phyloP scores from a whole-genome alignment of 192 early-diverging fungal genomes.

The Spinellus fusiger region DNA sequence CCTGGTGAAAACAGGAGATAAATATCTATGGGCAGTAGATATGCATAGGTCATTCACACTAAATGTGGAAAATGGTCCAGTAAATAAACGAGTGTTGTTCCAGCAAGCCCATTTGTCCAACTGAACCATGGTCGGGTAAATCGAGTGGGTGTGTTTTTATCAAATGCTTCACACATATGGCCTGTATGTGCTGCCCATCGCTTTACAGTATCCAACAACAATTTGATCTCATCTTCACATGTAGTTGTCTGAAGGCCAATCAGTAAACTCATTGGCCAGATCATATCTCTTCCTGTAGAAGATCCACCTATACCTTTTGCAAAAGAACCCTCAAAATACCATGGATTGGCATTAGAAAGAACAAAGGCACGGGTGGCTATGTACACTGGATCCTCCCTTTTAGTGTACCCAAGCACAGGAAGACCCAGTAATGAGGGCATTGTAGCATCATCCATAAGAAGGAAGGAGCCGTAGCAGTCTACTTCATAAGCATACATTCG shows the following conservation, averaged over 20 bases:
- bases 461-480: slow-evolving; percentile 59
- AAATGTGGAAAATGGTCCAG: slow-evolving; percentile 15
- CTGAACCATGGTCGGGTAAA: slow-evolving; percentile 52
- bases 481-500: slow-evolving; percentile 62
- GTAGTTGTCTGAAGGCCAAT: slow-evolving; percentile 48
- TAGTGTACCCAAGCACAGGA: slow-evolving; percentile 55
- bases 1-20: too few relatives aligned
- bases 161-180: slow-evolving; percentile 63
- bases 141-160: slow-evolving; percentile 27
- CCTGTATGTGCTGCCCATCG: slow-evolving; percentile 42
- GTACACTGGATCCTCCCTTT: slow-evolving; percentile 44
- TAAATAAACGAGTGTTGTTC: slow-evolving; percentile 31
- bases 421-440: slow-evolving; percentile 56
- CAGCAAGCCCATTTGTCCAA: slow-evolving; percentile 59
- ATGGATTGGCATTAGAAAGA: slow-evolving; percentile 59
- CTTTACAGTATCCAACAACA: slow-evolving; percentile 52
- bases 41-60: background rate
- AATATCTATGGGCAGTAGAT: background rate
- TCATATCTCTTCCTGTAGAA: slow-evolving; percentile 42
- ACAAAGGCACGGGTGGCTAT: slow-evolving; percentile 49
- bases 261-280: slow-evolving; percentile 66
- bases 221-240: slow-evolving; percentile 39
- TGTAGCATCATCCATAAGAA: slow-evolving; percentile 71
- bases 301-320: slow-evolving; percentile 58
- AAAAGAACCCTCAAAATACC: slow-evolving; percentile 50